Percentiles rank a stretch among this genome's conserved stretches.
Conservation (phyloP, 1,284 basidiomycete species). For the Peniophora sp. region DNA sequence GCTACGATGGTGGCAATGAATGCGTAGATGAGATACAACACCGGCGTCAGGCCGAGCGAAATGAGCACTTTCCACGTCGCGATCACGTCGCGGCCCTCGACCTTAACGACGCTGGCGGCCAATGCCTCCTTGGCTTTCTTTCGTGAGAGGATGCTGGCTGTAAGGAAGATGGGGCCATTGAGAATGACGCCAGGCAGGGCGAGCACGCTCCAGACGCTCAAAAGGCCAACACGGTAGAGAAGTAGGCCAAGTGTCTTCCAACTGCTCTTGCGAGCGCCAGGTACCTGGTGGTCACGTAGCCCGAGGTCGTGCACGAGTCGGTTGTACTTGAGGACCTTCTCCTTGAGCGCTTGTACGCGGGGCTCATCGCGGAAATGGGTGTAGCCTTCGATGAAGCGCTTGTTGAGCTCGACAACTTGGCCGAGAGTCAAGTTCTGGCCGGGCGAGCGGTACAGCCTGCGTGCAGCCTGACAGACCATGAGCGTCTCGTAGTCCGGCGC, state of each 20-base stretch:
- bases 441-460: slow-evolving; percentile 91
- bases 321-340: slow-evolving; percentile 91
- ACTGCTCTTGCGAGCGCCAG: slow-evolving; percentile 72
- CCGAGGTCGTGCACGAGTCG: slow-evolving; percentile 87
- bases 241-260: slow-evolving; percentile 89
- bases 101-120: slow-evolving; percentile 93
- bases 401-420: slow-evolving; percentile 96
- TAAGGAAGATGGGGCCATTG: slow-evolving; percentile 92
- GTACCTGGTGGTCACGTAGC: slow-evolving; percentile 95
- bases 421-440: slow-evolving; percentile 92
- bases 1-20: slow-evolving; percentile 74
- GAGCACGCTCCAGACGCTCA: slow-evolving; percentile 80
- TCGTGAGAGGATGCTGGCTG: slow-evolving; percentile 84
- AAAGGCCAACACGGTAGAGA: slow-evolving; percentile 76
- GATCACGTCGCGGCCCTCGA: slow-evolving; percentile 91
- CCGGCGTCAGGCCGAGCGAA: slow-evolving; percentile 83
- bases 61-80: slow-evolving; percentile 99
- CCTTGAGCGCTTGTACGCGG: slow-evolving; percentile 75
- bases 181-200: slow-evolving; percentile 93
- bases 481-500: slow-evolving; percentile 98
- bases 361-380: slow-evolving; percentile 92
- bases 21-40: slow-evolving; percentile 84
- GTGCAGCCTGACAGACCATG: slow-evolving; percentile 97
- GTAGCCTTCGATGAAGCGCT: slow-evolving; percentile 93
- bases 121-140: slow-evolving; percentile 97